Conservation (phyloP, 2,329 filamentous ascomycete genomes). For the Cladobotryum mycophilum region DNA sequence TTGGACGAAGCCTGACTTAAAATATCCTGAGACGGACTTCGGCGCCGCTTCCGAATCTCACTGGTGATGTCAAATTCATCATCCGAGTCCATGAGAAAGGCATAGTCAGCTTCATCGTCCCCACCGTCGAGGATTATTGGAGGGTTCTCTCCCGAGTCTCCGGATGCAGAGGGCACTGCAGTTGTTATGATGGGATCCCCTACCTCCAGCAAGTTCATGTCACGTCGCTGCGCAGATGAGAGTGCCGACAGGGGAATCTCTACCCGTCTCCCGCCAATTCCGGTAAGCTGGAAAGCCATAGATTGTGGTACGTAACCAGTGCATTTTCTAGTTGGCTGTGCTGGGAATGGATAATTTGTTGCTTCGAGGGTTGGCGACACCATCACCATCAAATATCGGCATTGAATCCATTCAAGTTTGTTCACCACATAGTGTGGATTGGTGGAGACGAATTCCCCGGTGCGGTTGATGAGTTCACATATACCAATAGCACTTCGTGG, state of each 20-base stretch:
- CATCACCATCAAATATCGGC: constrained; percentile 68
- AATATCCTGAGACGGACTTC: constrained; percentile 3
- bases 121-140: constrained; percentile 3
- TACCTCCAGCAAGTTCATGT: neutral
- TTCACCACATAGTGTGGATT: constrained; percentile 64
- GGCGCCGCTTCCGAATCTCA: neutral
- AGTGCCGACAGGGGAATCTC: constrained; percentile 24
- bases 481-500: constrained; percentile 59
- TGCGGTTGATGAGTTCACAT: constrained; percentile 78
- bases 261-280: neutral
- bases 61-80: constrained; percentile 8
- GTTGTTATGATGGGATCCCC: no score
- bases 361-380: constrained; percentile 13
- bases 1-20: constrained; percentile 1
- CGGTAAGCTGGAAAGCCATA: constrained; percentile 12
- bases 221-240: neutral
- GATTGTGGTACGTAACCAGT: constrained; percentile 24
- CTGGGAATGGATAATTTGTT: constrained; percentile 10
- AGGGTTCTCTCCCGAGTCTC: neutral
- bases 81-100: constrained; percentile 20
- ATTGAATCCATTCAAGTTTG: constrained; percentile 81
- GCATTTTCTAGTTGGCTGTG: neutral
- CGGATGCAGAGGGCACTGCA: neutral
- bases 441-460: constrained; percentile 50
- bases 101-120: constrained; percentile 13